phyloP scores from a whole-genome alignment of 1,139 yeast species.

The Nakaseomyces delphensis region DNA sequence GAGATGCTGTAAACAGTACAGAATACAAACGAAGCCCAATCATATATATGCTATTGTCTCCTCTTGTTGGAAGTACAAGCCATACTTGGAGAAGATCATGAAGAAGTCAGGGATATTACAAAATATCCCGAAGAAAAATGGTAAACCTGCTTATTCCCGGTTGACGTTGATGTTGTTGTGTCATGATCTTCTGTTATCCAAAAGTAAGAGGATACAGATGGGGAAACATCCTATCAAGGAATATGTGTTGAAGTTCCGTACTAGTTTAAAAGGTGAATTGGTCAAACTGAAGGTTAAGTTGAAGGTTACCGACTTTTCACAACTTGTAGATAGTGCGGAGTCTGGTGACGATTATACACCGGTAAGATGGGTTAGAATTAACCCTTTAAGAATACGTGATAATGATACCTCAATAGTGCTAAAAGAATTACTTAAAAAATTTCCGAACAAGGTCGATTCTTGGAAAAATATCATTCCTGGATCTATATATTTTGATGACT shows the following conservation, averaged over 20 bases:
- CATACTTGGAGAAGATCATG: conserved; percentile 52
- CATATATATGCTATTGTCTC: conserved; percentile 78
- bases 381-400: conserved; percentile 42
- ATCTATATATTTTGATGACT: conserved; percentile 57
- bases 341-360: conserved; percentile 58
- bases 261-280: conserved; percentile 74
- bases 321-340: conserved; percentile 31
- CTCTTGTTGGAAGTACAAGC: conserved; percentile 64
- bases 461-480: conserved; percentile 52
- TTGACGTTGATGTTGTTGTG: conserved; percentile 44
- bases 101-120: conserved; percentile 52
- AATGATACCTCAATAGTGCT: conserved; percentile 35
- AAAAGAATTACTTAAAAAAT: conserved; percentile 35
- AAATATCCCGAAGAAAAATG: conserved; percentile 38
- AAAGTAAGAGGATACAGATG: conserved; percentile 76
- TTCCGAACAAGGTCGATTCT: conserved; percentile 30
- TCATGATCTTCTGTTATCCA: conserved; percentile 72
- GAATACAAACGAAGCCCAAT: conserved; percentile 55
- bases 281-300: conserved; percentile 57
- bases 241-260: conserved; percentile 65
- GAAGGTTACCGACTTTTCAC: conserved; percentile 38
- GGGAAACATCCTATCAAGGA: conserved; percentile 85
- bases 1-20: conserved; percentile 40
- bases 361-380: conserved; percentile 79
- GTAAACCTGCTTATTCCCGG: conserved; percentile 25